phyloP scores from a whole-genome alignment of 1,284 basidiomycete species.

The Fomitopsis schrenkii region DNA sequence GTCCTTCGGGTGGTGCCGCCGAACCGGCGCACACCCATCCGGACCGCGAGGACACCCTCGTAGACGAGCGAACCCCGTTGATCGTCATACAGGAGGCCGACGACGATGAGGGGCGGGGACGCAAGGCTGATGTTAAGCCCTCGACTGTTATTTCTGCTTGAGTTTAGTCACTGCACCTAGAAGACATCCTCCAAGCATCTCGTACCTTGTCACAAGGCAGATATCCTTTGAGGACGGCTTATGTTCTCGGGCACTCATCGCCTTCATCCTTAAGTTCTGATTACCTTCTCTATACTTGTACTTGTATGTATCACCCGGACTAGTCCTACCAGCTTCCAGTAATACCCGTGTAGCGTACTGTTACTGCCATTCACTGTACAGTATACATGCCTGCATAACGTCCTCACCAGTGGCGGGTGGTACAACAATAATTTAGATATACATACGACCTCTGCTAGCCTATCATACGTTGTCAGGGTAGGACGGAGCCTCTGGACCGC shows the following conservation, averaged over 20 bases:
- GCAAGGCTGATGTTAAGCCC: conserved; percentile 13
- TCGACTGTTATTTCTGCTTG: not conserved
- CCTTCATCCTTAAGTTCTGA: not conserved
- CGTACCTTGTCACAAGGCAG: not conserved
- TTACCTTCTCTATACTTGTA: not conserved
- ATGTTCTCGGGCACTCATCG: not conserved
- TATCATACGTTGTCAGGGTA: not conserved
- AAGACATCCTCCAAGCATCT: not conserved
- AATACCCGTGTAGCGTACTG: not conserved
- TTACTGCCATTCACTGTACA: not conserved
- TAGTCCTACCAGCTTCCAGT: not conserved
- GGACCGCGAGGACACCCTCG: conserved; percentile 19
- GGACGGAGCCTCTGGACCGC: conserved; percentile 10
- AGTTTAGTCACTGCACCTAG: too few relatives aligned
- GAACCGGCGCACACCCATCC: not conserved
- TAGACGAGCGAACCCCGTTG: conserved; percentile 11
- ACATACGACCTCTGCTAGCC: not conserved
- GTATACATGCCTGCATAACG: not conserved
- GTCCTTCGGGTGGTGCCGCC: not conserved
- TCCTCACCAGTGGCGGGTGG: not conserved
- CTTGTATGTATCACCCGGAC: not conserved
- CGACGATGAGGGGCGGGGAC: conserved; percentile 13
- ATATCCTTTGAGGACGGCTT: too few relatives aligned
- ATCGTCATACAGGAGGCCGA: conserved; percentile 17
- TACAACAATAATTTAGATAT: not conserved